phyloP scores from a whole-genome alignment of 2,329 filamentous ascomycete genomes.

The Fusarium piperis region DNA sequence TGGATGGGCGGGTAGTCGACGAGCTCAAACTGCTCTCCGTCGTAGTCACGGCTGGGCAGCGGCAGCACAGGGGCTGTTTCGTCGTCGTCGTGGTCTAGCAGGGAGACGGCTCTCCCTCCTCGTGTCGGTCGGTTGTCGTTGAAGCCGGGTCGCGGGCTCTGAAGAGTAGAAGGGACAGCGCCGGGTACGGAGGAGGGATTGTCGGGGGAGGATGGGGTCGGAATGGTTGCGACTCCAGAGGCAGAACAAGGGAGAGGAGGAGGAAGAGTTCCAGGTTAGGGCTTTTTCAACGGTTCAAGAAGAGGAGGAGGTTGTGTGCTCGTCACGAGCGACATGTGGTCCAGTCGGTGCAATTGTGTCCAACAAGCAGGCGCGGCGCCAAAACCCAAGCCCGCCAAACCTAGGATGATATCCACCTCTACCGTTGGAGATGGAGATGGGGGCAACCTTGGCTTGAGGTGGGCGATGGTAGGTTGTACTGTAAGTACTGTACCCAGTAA shows the following conservation, averaged over 20 bases:
- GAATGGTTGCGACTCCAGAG: slow-evolving; percentile 49
- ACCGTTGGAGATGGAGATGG: slow-evolving; percentile 10
- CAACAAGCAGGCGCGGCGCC: slow-evolving; percentile 5
- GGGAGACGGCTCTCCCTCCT: slow-evolving; percentile 49
- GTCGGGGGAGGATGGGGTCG: slow-evolving; percentile 37
- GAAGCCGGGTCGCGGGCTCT: slow-evolving; percentile 23
- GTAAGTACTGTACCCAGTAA: slow-evolving; percentile 1
- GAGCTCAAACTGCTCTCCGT: slow-evolving; percentile 52
- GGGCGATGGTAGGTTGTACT: slow-evolving; percentile 16
- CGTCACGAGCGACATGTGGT: slow-evolving; percentile 29
- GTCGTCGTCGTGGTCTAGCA: slow-evolving; percentile 8
- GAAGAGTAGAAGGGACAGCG: slow-evolving; percentile 37
- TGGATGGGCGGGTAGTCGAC: slow-evolving; percentile 50
- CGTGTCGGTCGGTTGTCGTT: slow-evolving; percentile 41
- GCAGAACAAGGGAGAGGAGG: neutral
- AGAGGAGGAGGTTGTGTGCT: slow-evolving; percentile 11
- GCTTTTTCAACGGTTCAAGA: slow-evolving; percentile 3
- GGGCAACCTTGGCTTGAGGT: neutral
- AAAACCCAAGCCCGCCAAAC: slow-evolving; percentile 1
- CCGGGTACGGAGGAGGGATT: slow-evolving; percentile 54
- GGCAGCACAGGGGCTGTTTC: neutral
- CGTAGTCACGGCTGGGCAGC: neutral
- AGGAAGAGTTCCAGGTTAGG: neutral
- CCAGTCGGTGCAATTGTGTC: slow-evolving; percentile 23
- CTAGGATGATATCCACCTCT: neutral